phyloP scores from a whole-genome alignment of 2,329 filamentous ascomycete genomes.

The Pezicula carpinea region DNA sequence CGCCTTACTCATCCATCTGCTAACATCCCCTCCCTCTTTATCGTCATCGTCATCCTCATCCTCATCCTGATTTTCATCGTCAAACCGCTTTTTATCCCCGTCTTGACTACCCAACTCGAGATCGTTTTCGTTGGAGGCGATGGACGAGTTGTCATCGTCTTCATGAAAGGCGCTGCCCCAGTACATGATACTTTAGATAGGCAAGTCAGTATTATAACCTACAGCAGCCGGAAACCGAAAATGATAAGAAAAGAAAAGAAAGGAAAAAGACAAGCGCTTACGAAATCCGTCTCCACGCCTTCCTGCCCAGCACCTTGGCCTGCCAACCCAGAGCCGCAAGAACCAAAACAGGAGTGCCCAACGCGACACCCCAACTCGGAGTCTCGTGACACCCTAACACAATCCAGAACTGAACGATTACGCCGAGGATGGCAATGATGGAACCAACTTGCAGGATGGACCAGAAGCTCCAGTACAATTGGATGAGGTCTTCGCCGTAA shows the following conservation, averaged over 20 bases:
- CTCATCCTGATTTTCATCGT: neutral
- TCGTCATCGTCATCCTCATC: constrained; percentile 4
- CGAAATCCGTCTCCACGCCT: constrained; percentile 1
- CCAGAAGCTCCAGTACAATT: constrained; percentile 49
- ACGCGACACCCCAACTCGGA: constrained; percentile 55
- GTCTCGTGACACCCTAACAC: constrained; percentile 43
- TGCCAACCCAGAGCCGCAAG: constrained; percentile 41
- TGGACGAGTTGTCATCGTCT: too few relatives aligned
- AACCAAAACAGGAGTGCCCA: constrained; percentile 56
- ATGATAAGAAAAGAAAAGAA: too few relatives aligned
- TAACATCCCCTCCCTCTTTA: neutral
- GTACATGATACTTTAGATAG: too few relatives aligned
- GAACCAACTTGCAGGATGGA: constrained; percentile 55
- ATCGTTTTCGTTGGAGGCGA: too few relatives aligned
- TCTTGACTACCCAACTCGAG: neutral
- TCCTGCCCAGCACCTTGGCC: constrained; percentile 32
- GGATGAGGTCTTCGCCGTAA: constrained; percentile 55
- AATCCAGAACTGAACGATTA: constrained; percentile 49
- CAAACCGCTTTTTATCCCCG: neutral
- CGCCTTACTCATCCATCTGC: constrained; percentile 8
- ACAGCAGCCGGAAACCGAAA: too few relatives aligned
- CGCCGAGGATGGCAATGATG: constrained; percentile 52
- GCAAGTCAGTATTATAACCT: too few relatives aligned
- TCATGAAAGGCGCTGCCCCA: too few relatives aligned
- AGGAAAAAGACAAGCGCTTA: too few relatives aligned